Percentiles rank a stretch among this genome's conserved stretches.
phyloP scores from a whole-genome alignment of 495 filamentous ascomycete genomes.

The Monascus purpureus region DNA sequence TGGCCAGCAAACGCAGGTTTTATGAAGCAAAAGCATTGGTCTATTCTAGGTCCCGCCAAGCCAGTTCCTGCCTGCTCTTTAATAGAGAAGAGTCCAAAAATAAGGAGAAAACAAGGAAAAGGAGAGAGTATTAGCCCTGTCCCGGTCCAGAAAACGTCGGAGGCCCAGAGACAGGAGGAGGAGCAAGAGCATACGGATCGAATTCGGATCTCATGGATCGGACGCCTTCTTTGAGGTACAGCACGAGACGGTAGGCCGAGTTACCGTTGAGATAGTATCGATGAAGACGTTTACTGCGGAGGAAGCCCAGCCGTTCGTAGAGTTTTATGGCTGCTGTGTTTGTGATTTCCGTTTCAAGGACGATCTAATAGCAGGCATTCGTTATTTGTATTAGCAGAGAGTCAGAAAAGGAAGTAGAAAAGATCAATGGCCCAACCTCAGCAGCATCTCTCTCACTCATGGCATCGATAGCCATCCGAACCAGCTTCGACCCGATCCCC shows the following conservation, averaged over 20 bases:
- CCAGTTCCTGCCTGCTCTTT: too few species aligned
- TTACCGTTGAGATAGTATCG: constrained; percentile 96
- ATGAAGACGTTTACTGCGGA: constrained; percentile 85
- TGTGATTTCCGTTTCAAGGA: constrained; percentile 91
- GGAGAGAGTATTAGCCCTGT: not conserved
- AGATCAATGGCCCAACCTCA: constrained; percentile 40
- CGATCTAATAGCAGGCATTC: constrained; percentile 43
- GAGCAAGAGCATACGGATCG: constrained; percentile 16
- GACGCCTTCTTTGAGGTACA: constrained; percentile 60
- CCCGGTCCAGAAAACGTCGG: not conserved
- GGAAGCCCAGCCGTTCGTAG: constrained; percentile 86
- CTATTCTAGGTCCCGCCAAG: too few species aligned
- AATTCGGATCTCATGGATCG: constrained; percentile 23
- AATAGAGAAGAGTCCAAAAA: too few species aligned
- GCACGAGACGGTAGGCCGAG: constrained; percentile 75
- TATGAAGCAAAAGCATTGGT: too few species aligned
- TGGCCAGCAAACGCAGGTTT: too few species aligned
- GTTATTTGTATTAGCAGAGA: constrained; percentile 4
- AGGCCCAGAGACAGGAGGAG: constrained; percentile 3
- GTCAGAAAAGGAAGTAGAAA: constrained; percentile 2
- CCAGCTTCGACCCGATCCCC: constrained; percentile 84
- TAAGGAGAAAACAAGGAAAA: not conserved
- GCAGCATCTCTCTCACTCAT: constrained; percentile 79
- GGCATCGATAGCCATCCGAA: constrained; percentile 79
- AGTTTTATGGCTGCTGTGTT: constrained; percentile 86